Conservation (phyloP, 2,329 filamentous ascomycete species). For the Curvularia spicifera region DNA sequence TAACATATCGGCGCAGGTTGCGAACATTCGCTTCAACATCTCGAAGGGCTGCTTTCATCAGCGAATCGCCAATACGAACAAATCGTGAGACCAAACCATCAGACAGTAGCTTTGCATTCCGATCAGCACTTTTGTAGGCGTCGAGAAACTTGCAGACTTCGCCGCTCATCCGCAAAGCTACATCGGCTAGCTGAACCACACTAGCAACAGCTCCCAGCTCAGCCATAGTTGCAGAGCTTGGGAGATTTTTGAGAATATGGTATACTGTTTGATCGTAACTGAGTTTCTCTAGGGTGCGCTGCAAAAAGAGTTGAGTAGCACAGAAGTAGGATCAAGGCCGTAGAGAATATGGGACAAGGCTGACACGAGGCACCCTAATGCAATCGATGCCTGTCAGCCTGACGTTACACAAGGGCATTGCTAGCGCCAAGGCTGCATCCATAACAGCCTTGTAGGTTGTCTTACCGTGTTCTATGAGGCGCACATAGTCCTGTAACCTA, state of each 20-base stretch:
- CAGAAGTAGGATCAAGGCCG: background rate
- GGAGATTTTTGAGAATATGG: background rate
- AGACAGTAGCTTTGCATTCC: background rate
- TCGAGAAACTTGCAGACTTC: slow-evolving; percentile 6
- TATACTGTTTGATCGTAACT: background rate
- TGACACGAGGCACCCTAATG: background rate
- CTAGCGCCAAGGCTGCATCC: background rate
- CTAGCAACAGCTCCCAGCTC: slow-evolving; percentile 2
- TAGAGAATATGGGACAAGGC: background rate
- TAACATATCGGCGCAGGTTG: background rate
- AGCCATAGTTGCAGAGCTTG: background rate
- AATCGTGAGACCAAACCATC: background rate
- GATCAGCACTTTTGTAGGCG: slow-evolving; percentile 1
- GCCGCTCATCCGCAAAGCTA: slow-evolving; percentile 6
- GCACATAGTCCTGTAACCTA: background rate
- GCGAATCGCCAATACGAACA: background rate
- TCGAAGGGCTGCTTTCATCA: background rate
- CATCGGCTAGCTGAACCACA: slow-evolving; percentile 1
- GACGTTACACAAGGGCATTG: background rate
- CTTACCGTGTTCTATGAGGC: background rate
- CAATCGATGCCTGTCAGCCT: background rate
- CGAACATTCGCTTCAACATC: slow-evolving; percentile 4
- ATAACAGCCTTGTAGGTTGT: no score
- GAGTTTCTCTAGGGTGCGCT: no score
- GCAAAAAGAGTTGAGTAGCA: background rate